These are phyloP conservation scores for Colletotrichum somersetense DNA, from an alignment of 2,329 filamentous ascomycete genomes.

Conservation along the genomic window DNA sequence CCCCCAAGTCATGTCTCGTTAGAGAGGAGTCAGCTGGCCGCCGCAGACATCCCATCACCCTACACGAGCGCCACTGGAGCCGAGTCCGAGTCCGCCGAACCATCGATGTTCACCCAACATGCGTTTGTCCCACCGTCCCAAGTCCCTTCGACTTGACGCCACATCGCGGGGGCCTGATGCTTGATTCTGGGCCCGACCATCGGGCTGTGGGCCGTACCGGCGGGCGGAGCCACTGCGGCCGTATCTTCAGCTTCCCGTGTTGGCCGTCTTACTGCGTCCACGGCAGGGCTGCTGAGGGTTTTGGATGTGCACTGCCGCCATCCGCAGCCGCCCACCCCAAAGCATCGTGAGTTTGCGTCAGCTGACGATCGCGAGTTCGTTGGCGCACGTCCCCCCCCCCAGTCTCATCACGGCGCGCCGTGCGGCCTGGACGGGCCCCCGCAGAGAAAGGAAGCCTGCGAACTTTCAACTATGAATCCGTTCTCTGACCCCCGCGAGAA, in stretches of 20 bases:
- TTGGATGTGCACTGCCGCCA: background rate
- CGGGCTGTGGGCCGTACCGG: slow-evolving; percentile 1
- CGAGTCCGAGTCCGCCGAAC: background rate
- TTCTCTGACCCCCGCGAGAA: background rate
- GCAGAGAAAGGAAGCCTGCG: background rate
- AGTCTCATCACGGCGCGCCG: background rate
- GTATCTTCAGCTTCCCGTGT: background rate
- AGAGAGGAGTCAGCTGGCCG: background rate
- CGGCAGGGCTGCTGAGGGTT: background rate
- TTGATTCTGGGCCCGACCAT: background rate
- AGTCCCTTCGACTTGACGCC: slow-evolving; percentile 7
- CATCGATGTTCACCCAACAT: background rate
- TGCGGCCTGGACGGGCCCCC: background rate
- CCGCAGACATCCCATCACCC: background rate
- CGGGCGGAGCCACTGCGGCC: slow-evolving; percentile 10
- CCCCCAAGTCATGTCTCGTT: background rate
- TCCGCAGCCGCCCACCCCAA: background rate
- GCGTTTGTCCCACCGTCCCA: background rate
- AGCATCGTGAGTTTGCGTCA: background rate
- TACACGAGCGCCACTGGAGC: background rate
- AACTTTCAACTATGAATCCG: background rate
- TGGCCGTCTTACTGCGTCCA: background rate
- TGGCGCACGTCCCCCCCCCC: background rate
- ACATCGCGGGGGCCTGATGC: background rate
- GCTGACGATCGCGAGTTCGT: background rate